Evolutionary conservation across 805 yeast genomes (phyloP), one percentile per base, ranked within the genome.

Genomic region (Kuraishia molischiana): DNA sequence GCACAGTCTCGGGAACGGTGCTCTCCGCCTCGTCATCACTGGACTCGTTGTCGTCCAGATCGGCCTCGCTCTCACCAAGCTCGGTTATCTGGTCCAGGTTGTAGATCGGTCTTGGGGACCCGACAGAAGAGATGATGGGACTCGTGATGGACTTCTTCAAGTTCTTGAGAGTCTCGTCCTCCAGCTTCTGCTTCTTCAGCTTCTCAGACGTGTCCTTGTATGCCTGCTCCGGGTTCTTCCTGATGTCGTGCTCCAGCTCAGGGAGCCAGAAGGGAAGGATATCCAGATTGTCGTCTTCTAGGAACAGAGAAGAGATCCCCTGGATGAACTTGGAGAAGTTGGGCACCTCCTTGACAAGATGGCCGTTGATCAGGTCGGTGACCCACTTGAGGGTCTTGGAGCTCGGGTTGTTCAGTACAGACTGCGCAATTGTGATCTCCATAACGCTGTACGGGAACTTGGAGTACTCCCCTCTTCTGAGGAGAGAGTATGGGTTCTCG

Each of bases 221-320:
- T 0, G 87, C 87, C 50, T 79, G 82, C 45, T 74, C 74, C n/a
- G 94, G 94, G 51, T 83, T 81, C 45, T 72, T 72, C 47, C 85
- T 72, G 41, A 80, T 79, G 56, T 83, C 90, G 39, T 62, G 66
- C 48, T 85, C 97, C 50, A 92, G 66, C 43, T 90, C 97, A 41
- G 94, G 85, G 46, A 86, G 69, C 98, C 98, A 90, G 58, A 87
- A 84, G 39, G 98, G 98, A 44, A 90, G 68, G 44, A 81, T 78
- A 54, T 86, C 95, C 53, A 90, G 70, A 48, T 82, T 80, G 50
- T 90, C 97, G 55, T 85, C 92, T 53, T 90, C 97, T 38, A 86
- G 74, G 54, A 79, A 90, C 44, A 90, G 68, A 2, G 86, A 71
- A 4, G 96, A 87, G 41, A 87, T 76, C 61, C 97, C 97, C 56